A percentile compares a stretch with the other conserved stretches of the same genome.
phyloP scores from a whole-genome alignment of 2,329 filamentous ascomycete species.

The Orbilia ellipsospora region DNA sequence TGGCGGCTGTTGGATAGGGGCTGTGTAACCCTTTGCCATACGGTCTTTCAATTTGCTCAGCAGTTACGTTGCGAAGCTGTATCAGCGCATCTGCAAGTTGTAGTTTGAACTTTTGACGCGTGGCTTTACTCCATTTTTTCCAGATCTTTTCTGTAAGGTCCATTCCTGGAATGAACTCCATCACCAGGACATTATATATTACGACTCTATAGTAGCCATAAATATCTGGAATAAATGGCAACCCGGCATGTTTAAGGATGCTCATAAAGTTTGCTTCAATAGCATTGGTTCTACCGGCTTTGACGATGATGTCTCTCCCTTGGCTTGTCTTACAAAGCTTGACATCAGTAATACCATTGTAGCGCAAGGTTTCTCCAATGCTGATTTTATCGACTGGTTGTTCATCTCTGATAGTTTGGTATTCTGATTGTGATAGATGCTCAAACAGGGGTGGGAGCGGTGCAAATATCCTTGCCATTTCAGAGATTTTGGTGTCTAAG shows the following conservation, averaged over 20 bases:
- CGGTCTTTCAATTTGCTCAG: slow-evolving; percentile 6
- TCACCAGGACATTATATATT: slow-evolving; percentile 12
- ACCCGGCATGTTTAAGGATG: slow-evolving; percentile 5
- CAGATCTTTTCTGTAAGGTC: slow-evolving; percentile 6
- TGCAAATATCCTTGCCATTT: slow-evolving; percentile 12
- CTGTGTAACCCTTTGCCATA: background rate
- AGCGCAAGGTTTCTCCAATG: slow-evolving; percentile 4
- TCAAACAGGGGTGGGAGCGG: slow-evolving; percentile 9
- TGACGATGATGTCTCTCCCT: slow-evolving; percentile 11
- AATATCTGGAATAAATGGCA: slow-evolving; percentile 8
- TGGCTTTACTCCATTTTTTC: slow-evolving; percentile 7
- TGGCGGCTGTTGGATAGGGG: background rate
- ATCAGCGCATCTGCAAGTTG: slow-evolving; percentile 7
- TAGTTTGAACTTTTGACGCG: slow-evolving; percentile 11
- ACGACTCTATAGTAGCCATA: slow-evolving; percentile 8
- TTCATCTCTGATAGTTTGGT: background rate
- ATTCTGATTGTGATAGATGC: slow-evolving; percentile 3
- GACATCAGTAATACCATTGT: background rate
- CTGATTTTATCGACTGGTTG: slow-evolving; percentile 4
- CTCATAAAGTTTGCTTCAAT: slow-evolving; percentile 12
- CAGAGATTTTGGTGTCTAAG: slow-evolving; percentile 1
- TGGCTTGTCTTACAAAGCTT: slow-evolving; percentile 10
- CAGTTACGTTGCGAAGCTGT: slow-evolving; percentile 9
- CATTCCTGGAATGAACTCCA: slow-evolving; percentile 13
- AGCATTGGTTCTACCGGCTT: background rate